Evolutionary conservation across 345 rosid genomes (phyloP).

Genomic region (Citrus hindsii): DNA sequence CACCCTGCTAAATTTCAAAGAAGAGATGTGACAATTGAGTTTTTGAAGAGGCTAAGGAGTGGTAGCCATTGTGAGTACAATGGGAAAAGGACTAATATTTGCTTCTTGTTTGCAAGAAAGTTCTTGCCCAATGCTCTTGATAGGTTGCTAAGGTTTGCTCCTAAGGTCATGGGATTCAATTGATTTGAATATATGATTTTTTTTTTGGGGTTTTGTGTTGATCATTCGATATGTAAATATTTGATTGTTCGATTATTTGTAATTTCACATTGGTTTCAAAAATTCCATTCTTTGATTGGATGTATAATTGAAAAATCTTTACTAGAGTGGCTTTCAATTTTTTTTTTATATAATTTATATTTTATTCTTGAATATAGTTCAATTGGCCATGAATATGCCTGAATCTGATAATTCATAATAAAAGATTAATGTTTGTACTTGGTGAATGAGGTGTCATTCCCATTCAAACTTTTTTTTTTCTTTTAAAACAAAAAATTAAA

Average conservation of each 20-base stretch:
- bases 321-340: too few species aligned
- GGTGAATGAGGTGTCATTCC: too few species aligned
- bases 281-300: neutral
- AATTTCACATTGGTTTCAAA: too few species aligned
- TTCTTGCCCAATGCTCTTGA: slow-evolving; percentile 47
- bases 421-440: too few species aligned
- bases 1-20: slow-evolving; percentile 57
- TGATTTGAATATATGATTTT: neutral
- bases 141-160: slow-evolving; percentile 52
- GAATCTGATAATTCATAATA: too few species aligned
- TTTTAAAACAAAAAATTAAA: too few species aligned
- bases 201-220: neutral
- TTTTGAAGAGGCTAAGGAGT: slow-evolving; percentile 53
- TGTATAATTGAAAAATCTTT: neutral
- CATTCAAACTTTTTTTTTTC: too few species aligned
- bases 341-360: too few species aligned
- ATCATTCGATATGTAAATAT: neutral
- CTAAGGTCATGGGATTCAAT: slow-evolving; percentile 38
- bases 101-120: slow-evolving; percentile 89
- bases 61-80: slow-evolving; percentile 48
- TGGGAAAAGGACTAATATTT: slow-evolving; percentile 35
- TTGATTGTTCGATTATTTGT: neutral
- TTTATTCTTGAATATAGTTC: too few species aligned
- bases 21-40: slow-evolving; percentile 37
- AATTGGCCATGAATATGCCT: too few species aligned